Evolutionary conservation across 2,329 filamentous ascomycete genomes (phyloP), one percentile per base, ranked within the genome.

Genomic region (Colletotrichum abscissum): DNA sequence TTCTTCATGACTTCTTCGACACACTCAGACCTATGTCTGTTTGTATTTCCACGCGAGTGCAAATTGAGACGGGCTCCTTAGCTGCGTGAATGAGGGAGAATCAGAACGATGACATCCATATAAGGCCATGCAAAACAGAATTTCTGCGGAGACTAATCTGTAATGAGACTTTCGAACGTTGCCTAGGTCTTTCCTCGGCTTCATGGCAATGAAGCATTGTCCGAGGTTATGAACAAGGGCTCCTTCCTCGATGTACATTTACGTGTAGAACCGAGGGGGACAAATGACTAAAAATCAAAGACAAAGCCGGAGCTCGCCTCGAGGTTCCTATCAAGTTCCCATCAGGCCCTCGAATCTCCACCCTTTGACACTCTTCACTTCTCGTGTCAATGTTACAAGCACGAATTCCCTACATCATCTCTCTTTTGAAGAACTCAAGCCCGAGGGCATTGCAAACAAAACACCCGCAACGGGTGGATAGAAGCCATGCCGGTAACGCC

Each of bases 401-500:
- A 30, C 58, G 12, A 58, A 24, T 28, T 24, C 16, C 56, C 54
- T 42, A 22, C 46, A 38, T 52, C 58, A 19, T 62, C 63, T 66
- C 54, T 57, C 67, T 70, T 72, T 73, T 69, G 68, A 73, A 46
- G 26, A 69, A 66, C 42, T 33, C 42, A 42, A 46, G 52, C 69
- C 52, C 22, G 26, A 56, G 69, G 72, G 55, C 33, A 38, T 35
- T 26, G 65, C 49, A 73, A 73, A 35, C 30, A 19, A 49, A 66
- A 56, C 42, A 62, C 56, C 63, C 52, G 5, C 16, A 58, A 67
- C 24, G 35, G 33, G 63, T 57, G 49, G 59, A 28, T 63, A 63
- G 57, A 58, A 63, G n/a, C 30, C 72, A 68, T 74, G 56, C 72
- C 69, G 33, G 22, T 52, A 74, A 74, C 72, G 68, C 72, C 72